Evolutionary conservation across 352 stramenopile genomes (phyloP).

Genomic region (Phytophthora fragariae): DNA sequence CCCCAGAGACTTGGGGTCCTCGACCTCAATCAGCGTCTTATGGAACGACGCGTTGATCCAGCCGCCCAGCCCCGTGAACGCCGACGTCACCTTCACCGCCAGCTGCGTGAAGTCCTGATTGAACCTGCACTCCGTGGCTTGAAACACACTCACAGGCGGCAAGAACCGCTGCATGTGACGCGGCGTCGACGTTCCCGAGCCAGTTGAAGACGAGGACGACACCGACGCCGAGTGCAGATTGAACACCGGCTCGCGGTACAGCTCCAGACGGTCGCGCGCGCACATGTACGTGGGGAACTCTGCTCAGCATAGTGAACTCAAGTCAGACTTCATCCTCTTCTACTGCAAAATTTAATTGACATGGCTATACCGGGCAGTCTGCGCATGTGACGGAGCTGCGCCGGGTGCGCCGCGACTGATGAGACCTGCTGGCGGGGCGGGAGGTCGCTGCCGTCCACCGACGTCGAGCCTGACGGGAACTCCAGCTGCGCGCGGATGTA

Average conservation of each 20-base stretch:
- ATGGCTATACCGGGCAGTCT: slow-evolving; percentile 59
- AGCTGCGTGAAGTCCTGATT: slow-evolving; percentile 79
- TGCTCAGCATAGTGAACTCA: slow-evolving; percentile 15
- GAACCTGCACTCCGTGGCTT: slow-evolving; percentile 72
- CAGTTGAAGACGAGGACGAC: slow-evolving; percentile 20
- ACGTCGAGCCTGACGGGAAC: slow-evolving; percentile 25
- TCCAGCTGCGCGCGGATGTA: slow-evolving; percentile 77
- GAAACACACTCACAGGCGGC: slow-evolving; percentile 71
- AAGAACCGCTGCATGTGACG: slow-evolving; percentile 57
- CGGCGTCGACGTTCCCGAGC: slow-evolving; percentile 7
- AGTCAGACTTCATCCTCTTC: no score
- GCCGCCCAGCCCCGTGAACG: slow-evolving; percentile 59
- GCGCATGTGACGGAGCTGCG: slow-evolving; percentile 61
- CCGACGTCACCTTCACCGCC: slow-evolving; percentile 70
- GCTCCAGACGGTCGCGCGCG: slow-evolving; percentile 53
- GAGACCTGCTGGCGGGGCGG: slow-evolving; percentile 43
- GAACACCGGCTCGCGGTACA: slow-evolving; percentile 65
- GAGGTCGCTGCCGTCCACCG: slow-evolving; percentile 30
- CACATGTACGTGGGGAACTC: slow-evolving; percentile 73
- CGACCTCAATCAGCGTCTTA: slow-evolving; percentile 58
- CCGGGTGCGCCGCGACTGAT: slow-evolving; percentile 22
- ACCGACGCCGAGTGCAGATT: slow-evolving; percentile 37
- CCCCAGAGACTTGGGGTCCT: slow-evolving; percentile 47
- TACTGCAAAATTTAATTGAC: no score
- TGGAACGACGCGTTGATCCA: slow-evolving; percentile 76